Base-by-base conservation (phyloP, 768 basidiomycete genomes). In the Tricholoma sp. region DNA sequence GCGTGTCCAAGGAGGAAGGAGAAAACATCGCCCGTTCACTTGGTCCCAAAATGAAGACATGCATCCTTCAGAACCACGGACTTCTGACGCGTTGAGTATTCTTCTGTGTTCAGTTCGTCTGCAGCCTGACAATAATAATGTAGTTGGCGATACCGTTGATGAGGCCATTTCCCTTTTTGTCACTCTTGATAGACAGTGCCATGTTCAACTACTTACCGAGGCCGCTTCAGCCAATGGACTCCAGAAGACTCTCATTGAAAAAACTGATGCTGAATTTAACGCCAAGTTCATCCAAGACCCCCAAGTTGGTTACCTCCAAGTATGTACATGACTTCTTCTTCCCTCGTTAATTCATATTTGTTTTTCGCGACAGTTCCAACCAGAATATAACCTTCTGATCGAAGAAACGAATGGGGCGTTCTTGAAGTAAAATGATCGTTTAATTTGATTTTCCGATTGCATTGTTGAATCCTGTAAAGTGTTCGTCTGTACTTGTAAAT, bases 1-100 rank as follows among this genome's bases (percentile, higher is more conserved):
- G 81, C 21, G 73, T 5, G 80, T 82, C 16, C 12, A 60, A 69
- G 6, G 72, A 74, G 41, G 80, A 83, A 67, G 77, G 77, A 11
- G 61, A 64, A 43, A 69, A 75, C 32, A 82, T 83, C 55, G 77
- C 78, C 7, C 61, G 66, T 8, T 71, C 76, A 2, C 64, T 79
- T 12, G 77, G 77, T 12, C 62, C 64, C 10, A 75, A 74, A 57
- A 74, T 75, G 27, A 61, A 71, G 70, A 72, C 74, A 14, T 73
- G 72, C 39, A 77, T 78, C 34, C 65, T 78, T 46, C 74, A 76
- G 58, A 79, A 78, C 55, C 75, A 77, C 51, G 76, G 77, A 18
- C 68, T 77, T 18, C 69, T 77, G 24, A 59, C 64, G 27, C 56
- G 63, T 66, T 41, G 37, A 34, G 11, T 47, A 34, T 4, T 43